Base-by-base conservation (phyloP, 352 stramenopile genomes). In the Pythium vanterpoolii region DNA sequence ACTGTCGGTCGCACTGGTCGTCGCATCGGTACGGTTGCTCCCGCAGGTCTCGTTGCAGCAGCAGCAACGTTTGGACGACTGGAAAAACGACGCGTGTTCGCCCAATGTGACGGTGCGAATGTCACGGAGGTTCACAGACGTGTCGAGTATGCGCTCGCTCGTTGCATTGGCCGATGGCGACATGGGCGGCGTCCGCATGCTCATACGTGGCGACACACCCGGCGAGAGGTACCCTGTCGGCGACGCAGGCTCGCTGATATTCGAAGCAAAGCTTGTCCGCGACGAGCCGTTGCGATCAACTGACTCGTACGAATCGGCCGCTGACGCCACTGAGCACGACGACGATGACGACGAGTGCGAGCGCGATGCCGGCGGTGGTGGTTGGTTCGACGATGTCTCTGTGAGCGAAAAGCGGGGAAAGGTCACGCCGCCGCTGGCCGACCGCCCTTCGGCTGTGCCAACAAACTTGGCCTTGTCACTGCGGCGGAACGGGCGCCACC, bases 401-500 rank as follows among this genome's bases (percentile, higher is more conserved):
- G 62, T 54, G 50, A 87, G 69, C 26, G 77, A 80, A 48, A 86
- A 79, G 16, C 53, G 53, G 8, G 61, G 36, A 14, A 58, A 68
- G 24, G 75, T 75, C 46, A 86, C 77, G 19, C 76, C 78, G 18
- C 80, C 76, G 38, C 80, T 90, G 11, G 80, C 76, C 8, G 80
- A 88, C 18, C 78, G 76, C 57, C 33, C 33, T 9, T 87, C 80
- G 44, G 76, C 73, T 5, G 21, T 16, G 1, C 47, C 36, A 3
- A 9, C 39, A 3, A 31, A 34, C 39, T 86, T 85, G 36, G 60
- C 40, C 48, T 68, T 68, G 54, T 77, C 77, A 10, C 80, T 76
- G 16, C 80, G 77, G 53, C 78, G 77, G 63, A 89, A 79, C 45
- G 78, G 77, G 24, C 71, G 77, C 81, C 81, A 90, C 81, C 81